These are phyloP conservation scores for Alternaria metachromatica DNA, from an alignment of 2,329 filamentous ascomycete species.

Conservation along the genomic window DNA sequence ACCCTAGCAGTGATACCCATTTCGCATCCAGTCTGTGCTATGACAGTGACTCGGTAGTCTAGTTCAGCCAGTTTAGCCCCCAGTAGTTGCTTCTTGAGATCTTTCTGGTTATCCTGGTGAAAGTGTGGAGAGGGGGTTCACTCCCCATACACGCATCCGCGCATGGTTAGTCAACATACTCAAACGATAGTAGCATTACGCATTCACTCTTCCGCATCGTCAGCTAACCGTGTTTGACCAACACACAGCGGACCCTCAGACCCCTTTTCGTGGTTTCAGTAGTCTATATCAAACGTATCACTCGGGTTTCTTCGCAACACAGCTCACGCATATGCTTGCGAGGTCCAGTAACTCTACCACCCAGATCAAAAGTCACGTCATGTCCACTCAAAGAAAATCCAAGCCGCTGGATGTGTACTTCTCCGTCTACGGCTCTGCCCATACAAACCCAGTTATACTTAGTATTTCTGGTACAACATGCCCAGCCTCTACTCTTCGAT, in stretches of 20 bases:
- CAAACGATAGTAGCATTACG: background rate
- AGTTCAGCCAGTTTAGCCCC: fast-evolving
- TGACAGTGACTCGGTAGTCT: background rate
- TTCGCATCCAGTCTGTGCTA: background rate
- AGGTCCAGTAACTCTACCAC: background rate
- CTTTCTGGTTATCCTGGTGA: fast-evolving
- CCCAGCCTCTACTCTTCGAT: background rate
- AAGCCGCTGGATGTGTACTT: background rate
- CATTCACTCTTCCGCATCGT: background rate
- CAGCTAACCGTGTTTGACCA: background rate
- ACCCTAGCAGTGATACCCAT: background rate
- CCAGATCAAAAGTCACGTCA: background rate
- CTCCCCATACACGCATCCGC: background rate
- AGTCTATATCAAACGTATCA: background rate
- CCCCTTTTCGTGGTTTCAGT: background rate
- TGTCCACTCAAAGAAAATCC: background rate
- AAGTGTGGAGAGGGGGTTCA: background rate
- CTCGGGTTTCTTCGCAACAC: background rate
- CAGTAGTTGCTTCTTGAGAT: background rate
- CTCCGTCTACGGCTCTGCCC: background rate
- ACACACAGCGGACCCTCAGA: background rate
- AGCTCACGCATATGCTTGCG: background rate
- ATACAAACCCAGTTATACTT: background rate
- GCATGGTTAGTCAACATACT: background rate
- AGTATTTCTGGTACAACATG: background rate